These are phyloP conservation scores for Candida tammaniensis DNA, from an alignment of 805 yeast species.

Conservation along the genomic window DNA sequence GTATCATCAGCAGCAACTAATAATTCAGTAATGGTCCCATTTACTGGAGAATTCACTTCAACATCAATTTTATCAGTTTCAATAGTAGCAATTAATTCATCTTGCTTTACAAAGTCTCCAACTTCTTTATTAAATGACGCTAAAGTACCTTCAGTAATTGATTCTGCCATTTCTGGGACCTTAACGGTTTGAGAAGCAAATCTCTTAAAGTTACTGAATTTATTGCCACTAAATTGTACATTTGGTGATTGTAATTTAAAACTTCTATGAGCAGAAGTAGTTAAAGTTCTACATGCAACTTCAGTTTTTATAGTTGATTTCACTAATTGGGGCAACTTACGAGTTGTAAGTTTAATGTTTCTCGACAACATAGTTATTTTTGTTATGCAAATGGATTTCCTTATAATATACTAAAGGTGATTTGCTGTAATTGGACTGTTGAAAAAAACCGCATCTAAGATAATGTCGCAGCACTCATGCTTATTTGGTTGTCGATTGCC, in stretches of 20 bases:
- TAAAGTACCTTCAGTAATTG: slow-evolving; percentile 94
- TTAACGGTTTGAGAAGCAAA: slow-evolving; percentile 55
- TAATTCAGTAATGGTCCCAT: slow-evolving; percentile 85
- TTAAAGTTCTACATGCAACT: slow-evolving; percentile 4
- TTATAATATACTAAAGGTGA: too few relatives aligned
- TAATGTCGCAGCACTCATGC: too few relatives aligned
- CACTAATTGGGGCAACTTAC: slow-evolving; percentile 13
- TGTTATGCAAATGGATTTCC: too few relatives aligned
- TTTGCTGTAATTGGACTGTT: too few relatives aligned
- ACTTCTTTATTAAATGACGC: slow-evolving; percentile 63
- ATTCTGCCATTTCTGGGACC: slow-evolving; percentile 99
- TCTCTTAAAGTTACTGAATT: slow-evolving; percentile 27
- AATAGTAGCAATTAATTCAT: slow-evolving; percentile 92
- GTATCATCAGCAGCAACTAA: slow-evolving; percentile 86
- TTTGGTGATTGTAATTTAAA: background rate
- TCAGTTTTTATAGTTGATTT: slow-evolving; percentile 8
- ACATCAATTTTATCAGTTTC: slow-evolving; percentile 98
- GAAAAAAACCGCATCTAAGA: too few relatives aligned
- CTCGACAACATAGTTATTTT: slow-evolving; percentile 16
- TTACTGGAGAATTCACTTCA: slow-evolving; percentile 89
- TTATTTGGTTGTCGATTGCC: too few relatives aligned
- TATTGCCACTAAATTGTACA: slow-evolving; percentile 1
- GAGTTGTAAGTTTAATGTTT: slow-evolving; percentile 13
- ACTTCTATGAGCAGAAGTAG: background rate
- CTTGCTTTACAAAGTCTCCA: slow-evolving; percentile 84